Base-by-base conservation (phyloP, 192 early-diverging fungal species). In the Irineochytrium annulatum region DNA sequence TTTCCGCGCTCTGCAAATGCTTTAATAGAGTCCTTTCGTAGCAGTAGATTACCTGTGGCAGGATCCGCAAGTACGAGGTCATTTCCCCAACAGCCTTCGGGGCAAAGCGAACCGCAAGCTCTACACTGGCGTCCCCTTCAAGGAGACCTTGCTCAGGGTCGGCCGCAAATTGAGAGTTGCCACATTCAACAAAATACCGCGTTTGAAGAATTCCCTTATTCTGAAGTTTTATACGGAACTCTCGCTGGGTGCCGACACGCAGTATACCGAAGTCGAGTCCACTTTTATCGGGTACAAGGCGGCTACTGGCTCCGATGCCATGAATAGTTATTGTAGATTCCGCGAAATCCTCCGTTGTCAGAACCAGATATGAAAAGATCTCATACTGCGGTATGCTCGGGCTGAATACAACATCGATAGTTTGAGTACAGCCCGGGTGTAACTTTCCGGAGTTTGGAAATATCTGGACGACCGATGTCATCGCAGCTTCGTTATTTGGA, bases 111-210 rank as follows among this genome's bases (percentile, higher is more conserved):
- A 84, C 74, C 0, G 46, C 24, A 29, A 82, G 37, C 3, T 80
- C 79, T 17, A 76, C 43, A 0, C n/a, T 22, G 1, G 73, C 82
- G 37, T 69, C 76, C 5, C 77, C 80, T 43, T 80, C 76, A 24
- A 84, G 52, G 19, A 80, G 24, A 29, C 79, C 82, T 53, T 78
- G 71, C 59, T 84, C 82, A 6, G 82, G 82, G 37, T 84, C 79
- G 0, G 68, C 73, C 2, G 67, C 43, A 62, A 79, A 79, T 43
- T 77, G 70, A n/a, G 51, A 56, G 31, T 73, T 52, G 24, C 53
- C 62, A 49, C 69, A 71, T 60, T 82, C 79, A 3, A 80, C 55
- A 55, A 80, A 80, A 57, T 76, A 84, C 35, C 67, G 69, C 32
- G 70, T 55, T 17, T 54, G 79, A 2, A 81, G 64, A 32, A 83